Percentiles rank a stretch among this genome's conserved stretches.
Conservation (phyloP, 495 filamentous ascomycete genomes). For the Daldinia caldariorum region DNA sequence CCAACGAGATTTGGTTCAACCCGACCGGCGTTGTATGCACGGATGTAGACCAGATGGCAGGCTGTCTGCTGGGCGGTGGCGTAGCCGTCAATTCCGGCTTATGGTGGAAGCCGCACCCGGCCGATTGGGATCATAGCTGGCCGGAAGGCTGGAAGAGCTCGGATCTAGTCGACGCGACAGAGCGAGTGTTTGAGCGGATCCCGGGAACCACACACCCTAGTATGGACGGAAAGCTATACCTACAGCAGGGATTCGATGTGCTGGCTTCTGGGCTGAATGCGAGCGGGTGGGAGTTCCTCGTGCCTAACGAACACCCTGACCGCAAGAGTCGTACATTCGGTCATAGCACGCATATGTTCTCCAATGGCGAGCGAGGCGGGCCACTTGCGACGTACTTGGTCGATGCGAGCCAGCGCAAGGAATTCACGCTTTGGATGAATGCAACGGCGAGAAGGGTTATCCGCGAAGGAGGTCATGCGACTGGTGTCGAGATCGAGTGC, state of each 20-base stretch:
- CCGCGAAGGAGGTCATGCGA: conserved; percentile 63
- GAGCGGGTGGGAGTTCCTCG: conserved; percentile 66
- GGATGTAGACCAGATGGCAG: conserved; percentile 70
- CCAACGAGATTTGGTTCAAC: conserved; percentile 66
- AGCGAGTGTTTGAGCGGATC: conserved; percentile 67
- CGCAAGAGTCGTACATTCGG: conserved; percentile 68
- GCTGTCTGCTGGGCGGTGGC: conserved; percentile 74
- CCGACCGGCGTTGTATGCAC: conserved; percentile 65
- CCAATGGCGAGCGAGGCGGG: conserved; percentile 67
- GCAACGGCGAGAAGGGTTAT: conserved; percentile 68
- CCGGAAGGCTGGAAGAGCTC: conserved; percentile 70
- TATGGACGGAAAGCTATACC: conserved; percentile 68
- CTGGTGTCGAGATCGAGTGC: conserved; percentile 68
- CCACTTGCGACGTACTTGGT: conserved; percentile 72
- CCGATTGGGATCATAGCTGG: conserved; percentile 72
- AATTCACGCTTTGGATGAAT: conserved; percentile 70
- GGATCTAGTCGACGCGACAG: conserved; percentile 65
- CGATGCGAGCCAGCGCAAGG: conserved; percentile 60
- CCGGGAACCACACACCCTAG: conserved; percentile 71
- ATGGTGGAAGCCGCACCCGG: conserved; percentile 51
- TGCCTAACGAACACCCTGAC: conserved; percentile 64
- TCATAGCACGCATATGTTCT: conserved; percentile 69
- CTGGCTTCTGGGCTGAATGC: conserved; percentile 59
- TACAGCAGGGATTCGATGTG: conserved; percentile 66
- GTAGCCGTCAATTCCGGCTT: conserved; percentile 69